phyloP scores from a whole-genome alignment of 371 early-diverging fungal genomes.

The Quaeritorhiza haematococci region DNA sequence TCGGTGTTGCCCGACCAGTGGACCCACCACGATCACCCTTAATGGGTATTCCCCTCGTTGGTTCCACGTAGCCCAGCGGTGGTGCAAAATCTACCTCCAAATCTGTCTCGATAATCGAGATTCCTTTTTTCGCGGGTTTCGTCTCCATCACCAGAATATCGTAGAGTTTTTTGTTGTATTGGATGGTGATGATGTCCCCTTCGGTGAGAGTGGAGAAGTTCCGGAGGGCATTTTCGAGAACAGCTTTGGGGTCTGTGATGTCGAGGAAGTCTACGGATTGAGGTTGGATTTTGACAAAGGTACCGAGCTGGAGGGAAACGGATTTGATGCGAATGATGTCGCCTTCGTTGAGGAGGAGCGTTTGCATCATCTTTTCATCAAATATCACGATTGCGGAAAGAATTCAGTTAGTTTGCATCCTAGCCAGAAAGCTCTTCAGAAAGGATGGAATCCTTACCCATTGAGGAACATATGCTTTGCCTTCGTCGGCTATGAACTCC shows the following conservation, averaged over 20 bases:
- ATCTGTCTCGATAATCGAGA: constrained; percentile 98
- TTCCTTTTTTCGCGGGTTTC: constrained; percentile 75
- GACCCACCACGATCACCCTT: background rate
- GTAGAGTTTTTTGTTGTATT: constrained; percentile 85
- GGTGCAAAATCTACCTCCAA: constrained; percentile 98
- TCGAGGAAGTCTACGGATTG: constrained; percentile 97
- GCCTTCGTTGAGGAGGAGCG: constrained; percentile 71
- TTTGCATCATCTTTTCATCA: constrained; percentile 82
- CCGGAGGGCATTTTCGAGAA: constrained; percentile 96
- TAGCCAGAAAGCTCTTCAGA: background rate
- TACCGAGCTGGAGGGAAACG: constrained; percentile 78
- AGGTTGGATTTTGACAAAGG: constrained; percentile 95
- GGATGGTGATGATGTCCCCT: constrained; percentile 90
- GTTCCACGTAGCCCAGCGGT: constrained; percentile 96
- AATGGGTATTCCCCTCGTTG: constrained; percentile 24
- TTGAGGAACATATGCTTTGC: constrained; percentile 89
- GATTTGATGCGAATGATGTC: constrained; percentile 76
- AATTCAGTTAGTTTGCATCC: constrained; percentile 4
- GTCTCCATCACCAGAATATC: constrained; percentile 91
- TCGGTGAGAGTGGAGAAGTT: constrained; percentile 92
- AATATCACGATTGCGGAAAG: background rate
- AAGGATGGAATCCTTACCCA: constrained; percentile 67
- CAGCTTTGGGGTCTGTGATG: constrained; percentile 95
- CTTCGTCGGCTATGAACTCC: constrained; percentile 98
- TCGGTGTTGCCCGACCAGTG: no score